These are phyloP conservation scores for Xylariales sp. DNA, from an alignment of 2,329 filamentous ascomycete species.

Conservation along the genomic window DNA sequence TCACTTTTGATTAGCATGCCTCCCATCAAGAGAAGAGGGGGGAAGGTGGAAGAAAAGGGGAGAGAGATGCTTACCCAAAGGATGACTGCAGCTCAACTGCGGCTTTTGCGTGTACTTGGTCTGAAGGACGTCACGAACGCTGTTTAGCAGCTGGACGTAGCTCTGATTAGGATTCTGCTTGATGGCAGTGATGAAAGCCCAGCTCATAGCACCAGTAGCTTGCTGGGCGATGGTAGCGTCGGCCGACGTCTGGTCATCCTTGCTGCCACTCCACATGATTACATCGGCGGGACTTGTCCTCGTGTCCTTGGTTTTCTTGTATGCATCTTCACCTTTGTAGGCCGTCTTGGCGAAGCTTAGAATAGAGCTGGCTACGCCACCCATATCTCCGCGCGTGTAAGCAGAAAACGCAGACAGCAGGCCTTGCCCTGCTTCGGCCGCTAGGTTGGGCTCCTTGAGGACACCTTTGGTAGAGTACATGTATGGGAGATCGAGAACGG, in stretches of 20 bases:
- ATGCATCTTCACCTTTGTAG: constrained; percentile 73
- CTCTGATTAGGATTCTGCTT: constrained; percentile 98
- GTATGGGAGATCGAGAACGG: constrained; percentile 62
- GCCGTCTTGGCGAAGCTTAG: constrained; percentile 88
- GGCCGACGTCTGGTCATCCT: constrained; percentile 92
- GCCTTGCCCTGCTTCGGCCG: constrained; percentile 63
- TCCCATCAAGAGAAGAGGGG: constrained; percentile 12
- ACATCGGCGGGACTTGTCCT: constrained; percentile 96
- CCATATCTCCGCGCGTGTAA: constrained; percentile 68
- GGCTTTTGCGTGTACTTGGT: constrained; percentile 91
- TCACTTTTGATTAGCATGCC: constrained; percentile 10
- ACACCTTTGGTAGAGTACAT: constrained; percentile 66
- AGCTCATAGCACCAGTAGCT: constrained; percentile 97
- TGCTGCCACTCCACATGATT: constrained; percentile 96
- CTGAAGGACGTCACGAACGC: constrained; percentile 86
- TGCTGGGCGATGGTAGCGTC: constrained; percentile 89
- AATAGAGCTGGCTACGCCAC: constrained; percentile 75
- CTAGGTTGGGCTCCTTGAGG: constrained; percentile 64
- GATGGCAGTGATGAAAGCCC: constrained; percentile 88
- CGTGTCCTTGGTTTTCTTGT: constrained; percentile 75
- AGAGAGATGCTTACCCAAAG: constrained; percentile 89
- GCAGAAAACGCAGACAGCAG: constrained; percentile 56
- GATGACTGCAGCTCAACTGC: constrained; percentile 94
- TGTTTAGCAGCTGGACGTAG: constrained; percentile 95
- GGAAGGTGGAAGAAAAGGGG: too few species aligned